Evolutionary conservation across 331 rosid genomes (phyloP), one percentile per base, ranked within the genome.

Genomic region (Pyrus hybrid): DNA sequence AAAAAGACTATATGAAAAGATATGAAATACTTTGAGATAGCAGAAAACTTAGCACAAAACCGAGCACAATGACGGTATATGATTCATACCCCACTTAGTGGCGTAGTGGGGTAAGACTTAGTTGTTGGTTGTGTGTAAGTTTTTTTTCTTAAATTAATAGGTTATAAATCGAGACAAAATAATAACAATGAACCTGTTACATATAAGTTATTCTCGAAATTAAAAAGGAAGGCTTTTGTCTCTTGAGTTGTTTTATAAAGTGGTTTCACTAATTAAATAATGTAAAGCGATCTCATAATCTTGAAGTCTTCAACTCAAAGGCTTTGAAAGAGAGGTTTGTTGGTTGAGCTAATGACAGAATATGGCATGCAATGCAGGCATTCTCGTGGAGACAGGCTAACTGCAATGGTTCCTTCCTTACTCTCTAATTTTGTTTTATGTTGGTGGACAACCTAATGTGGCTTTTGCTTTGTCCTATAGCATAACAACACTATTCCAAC

Each of bases 341-440:
- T 77, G 28, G 81, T 81, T 81, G 81, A 77, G 58, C 72, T 47
- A 77, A 67, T 72, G 75, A 72, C 73, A 72, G 71, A 77, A 67
- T 3, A 71, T 8, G 65, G 68, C 68, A 63, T 29, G 7, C 23
- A 63, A 37, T 37, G 45, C 45, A 37, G 45, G 13, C 45, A 9
- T 37, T 37, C 1, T 37, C 45, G 2, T 2, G 45, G 45, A 37
- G 45, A 37, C 45, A 37, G 13, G 45, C 45, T 37, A 37, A 37
- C 45, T 37, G 45, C 45, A 37, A 37, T 9, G 45, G 45, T 37
- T 0, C 13, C 45, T 37, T 37, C 13, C 45, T 37, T 37, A 37
- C 45, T 37, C 45, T 37, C 13, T 9, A 37, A 37, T 37, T 37
- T 37, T 37, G 45, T 6, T 28, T 26, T 63, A 29, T 64, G 8